Evolutionary conservation across 352 stramenopile species (phyloP), one percentile per base, ranked within the genome.

Genomic region (Pelagophyceae sp.): DNA sequence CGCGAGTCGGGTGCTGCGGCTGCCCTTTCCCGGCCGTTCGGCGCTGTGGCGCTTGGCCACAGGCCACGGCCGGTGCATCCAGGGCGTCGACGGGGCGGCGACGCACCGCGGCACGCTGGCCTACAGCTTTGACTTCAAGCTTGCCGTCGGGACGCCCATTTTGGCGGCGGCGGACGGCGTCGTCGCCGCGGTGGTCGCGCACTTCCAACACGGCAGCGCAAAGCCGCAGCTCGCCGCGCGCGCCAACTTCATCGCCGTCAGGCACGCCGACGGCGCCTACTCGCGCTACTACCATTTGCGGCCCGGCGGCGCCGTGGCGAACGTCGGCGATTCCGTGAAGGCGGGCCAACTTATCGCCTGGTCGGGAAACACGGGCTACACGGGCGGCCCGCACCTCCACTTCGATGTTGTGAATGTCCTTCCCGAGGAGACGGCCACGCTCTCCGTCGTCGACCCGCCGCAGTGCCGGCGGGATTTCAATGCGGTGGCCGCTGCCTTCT

Each of bases 191-290:
- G 38, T 81, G 29, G 76, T 72, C 29, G 61, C 78, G 58, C 69
- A 78, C 23, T 85, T 85, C 71, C 63, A 29, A 25, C 63, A 76
- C 25, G 82, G 82, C 33, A 76, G 80, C 32, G n/a, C 29, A 5
- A 38, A 79, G n/a, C 35, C 65, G 27, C 75, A 77, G 31, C 67
- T 82, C 3, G 69, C 78, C 23, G 72, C 76, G 20, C 29, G 76
- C 32, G 80, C 80, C n/a, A 85, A 85, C 75, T 85, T 82, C 40
- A 72, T 85, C 23, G 80, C 82, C 32, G 51, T 85, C n/a, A 78
- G 80, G 27, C 82, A 85, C 50, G 31, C 37, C 1, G 82, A 85
- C 71, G 80, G 82, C 6, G 79, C 75, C 2, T 85, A 85, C 70
- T 76, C 72, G 19, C 70, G 82, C 33, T 85, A 85, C 76, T 81